Evolutionary conservation across 2,329 filamentous ascomycete species (phyloP), one percentile per base, ranked within the genome.

Genomic region (Diplodia corticola): DNA sequence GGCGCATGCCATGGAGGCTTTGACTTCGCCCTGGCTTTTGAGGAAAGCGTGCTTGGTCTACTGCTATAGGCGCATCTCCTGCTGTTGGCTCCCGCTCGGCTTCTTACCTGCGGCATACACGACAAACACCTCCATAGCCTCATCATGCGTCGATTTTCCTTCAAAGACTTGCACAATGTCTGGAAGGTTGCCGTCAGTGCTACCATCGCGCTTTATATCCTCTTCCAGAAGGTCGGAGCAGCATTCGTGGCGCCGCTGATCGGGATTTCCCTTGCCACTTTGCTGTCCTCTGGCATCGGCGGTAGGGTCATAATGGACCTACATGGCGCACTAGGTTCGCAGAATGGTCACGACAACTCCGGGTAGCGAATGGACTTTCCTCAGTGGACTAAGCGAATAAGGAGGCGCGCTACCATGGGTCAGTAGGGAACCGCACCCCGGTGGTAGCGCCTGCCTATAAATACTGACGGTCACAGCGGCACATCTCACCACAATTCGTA

Each of bases 11-110:
- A 71, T 64, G 72, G 72, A 61, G 71, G 69, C 50, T 73, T 74
- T 63, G 73, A 73, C 54, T 71, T 75, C 65, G 74, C 73, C 15
- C 60, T 74, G 10, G 65, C 69, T 30, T 74, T 74, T 30, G 72
- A 74, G 60, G 71, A 75, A 48, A 73, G 69, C 70, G 67, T 73
- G 30, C 64, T 74, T 20, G 70, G 71, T 3, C 67, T 74, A 5
- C 67, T 74, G 24, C 72, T 73, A 0, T 70, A 73, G 33, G 70
- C 69, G 30, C 48, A 68, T 37, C 65, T 74, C n/a, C 65, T 74
- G 4, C 53, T 74, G 17, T 67, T 74, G 26, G 72, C 71, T 10
- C 71, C 72, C 20, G 12, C 73, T 7, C 71, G 73, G 67, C 69
- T 74, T 46, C 69, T 68, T 33, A 75, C 71, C 3, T 71, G 73